These are phyloP conservation scores for Mucuna pruriens DNA, from an alignment of 306 rosid species.

Conservation along the genomic window DNA sequence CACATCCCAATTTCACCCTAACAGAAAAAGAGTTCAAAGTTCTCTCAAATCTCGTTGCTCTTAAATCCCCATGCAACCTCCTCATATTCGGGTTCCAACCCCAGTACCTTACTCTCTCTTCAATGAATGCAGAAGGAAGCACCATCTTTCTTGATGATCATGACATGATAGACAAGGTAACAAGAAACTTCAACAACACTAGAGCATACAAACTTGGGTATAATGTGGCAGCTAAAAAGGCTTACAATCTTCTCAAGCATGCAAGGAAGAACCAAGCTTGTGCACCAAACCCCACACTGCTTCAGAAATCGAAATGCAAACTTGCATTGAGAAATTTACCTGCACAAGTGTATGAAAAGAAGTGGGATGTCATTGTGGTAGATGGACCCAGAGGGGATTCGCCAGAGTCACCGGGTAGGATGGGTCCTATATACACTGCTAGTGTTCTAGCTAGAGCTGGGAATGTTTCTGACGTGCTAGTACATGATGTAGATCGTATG, in stretches of 20 bases:
- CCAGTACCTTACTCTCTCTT: conserved; percentile 65
- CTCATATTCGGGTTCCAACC: conserved; percentile 81
- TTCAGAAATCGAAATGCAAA: conserved; percentile 67
- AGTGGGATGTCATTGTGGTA: conserved; percentile 77
- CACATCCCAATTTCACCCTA: conserved; percentile 39
- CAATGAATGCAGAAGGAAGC: conserved; percentile 70
- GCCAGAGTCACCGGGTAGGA: conserved; percentile 76
- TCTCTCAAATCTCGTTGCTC: conserved; percentile 58
- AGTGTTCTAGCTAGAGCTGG: conserved; percentile 72
- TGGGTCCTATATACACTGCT: conserved; percentile 74
- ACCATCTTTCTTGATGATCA: conserved; percentile 70
- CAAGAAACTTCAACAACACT: conserved; percentile 52
- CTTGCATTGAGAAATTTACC: conserved; percentile 77
- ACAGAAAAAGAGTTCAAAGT: conserved; percentile 67
- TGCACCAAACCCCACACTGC: conserved; percentile 47
- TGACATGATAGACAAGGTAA: conserved; percentile 43
- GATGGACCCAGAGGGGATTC: conserved; percentile 79
- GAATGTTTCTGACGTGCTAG: conserved; percentile 59
- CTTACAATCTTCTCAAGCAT: conserved; percentile 66
- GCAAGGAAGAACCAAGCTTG: conserved; percentile 66
- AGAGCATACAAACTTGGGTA: conserved; percentile 58
- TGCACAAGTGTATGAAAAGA: conserved; percentile 59
- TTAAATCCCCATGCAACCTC: conserved; percentile 79
- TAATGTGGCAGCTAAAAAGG: conserved; percentile 61
- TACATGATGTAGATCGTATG: conserved; percentile 75